phyloP scores from a whole-genome alignment of 2,329 filamentous ascomycete species.

The Botrytis cinerea region DNA sequence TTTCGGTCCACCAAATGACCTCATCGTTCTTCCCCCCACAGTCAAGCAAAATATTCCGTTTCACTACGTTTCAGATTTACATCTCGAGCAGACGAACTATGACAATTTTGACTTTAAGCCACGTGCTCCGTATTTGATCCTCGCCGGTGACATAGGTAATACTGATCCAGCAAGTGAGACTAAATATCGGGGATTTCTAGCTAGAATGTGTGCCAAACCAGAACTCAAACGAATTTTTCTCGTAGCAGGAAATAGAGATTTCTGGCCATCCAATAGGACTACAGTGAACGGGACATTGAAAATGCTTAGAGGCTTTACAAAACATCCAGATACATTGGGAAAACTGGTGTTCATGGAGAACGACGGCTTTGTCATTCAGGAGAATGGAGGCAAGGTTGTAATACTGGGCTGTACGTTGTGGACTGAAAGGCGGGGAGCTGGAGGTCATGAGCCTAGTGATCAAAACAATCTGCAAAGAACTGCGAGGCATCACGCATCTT shows the following conservation, averaged over 20 bases:
- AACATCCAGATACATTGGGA: background rate
- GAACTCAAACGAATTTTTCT: background rate
- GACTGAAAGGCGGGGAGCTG: background rate
- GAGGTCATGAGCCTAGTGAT: background rate
- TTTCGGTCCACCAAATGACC: background rate
- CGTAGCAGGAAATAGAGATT: slow-evolving; percentile 13
- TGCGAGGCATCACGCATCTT: background rate
- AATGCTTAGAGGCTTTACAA: background rate
- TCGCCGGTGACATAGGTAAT: background rate
- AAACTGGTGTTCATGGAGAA: slow-evolving; percentile 12
- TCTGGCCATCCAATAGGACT: background rate
- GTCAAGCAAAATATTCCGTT: background rate
- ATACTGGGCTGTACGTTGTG: slow-evolving; percentile 9
- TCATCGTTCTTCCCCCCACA: background rate
- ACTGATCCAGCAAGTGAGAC: background rate
- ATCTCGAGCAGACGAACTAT: slow-evolving; percentile 15
- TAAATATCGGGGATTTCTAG: background rate
- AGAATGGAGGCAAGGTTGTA: background rate
- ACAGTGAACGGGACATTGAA: background rate
- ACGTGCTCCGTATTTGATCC: background rate
- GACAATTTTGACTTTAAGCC: background rate
- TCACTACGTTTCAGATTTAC: slow-evolving; percentile 18
- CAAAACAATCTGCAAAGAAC: background rate
- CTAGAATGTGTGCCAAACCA: slow-evolving; percentile 15
- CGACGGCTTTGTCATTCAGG: background rate